Percentiles rank a stretch among this genome's conserved stretches.
Evolutionary conservation across 805 yeast species (phyloP).

Genomic region (Kuraishia capsulata): DNA sequence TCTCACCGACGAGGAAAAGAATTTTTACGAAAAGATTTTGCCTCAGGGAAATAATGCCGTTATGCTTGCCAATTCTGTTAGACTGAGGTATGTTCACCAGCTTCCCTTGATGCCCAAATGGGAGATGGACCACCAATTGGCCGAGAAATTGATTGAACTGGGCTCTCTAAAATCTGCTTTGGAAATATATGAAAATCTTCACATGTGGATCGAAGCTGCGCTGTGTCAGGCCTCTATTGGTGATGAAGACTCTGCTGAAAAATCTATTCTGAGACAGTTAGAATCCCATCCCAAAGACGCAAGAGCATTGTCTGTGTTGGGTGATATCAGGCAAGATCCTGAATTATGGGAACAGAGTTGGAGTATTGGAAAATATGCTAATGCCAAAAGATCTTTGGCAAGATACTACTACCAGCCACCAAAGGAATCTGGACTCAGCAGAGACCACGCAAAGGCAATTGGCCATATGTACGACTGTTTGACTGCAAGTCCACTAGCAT

Average conservation of each 20-base stretch:
- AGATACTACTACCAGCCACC: constrained; percentile 66
- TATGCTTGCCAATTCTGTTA: constrained; percentile 33
- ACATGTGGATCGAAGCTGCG: constrained; percentile 75
- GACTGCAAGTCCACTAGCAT: constrained; percentile 60
- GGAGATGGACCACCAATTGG: constrained; percentile 73
- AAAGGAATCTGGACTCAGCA: constrained; percentile 34
- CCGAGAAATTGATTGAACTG: constrained; percentile 77
- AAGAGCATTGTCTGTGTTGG: constrained; percentile 73
- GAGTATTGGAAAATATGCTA: constrained; percentile 73
- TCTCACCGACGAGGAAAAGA: constrained; percentile 20
- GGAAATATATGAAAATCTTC: constrained; percentile 76
- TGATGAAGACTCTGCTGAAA: constrained; percentile 56
- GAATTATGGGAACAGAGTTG: constrained; percentile 76
- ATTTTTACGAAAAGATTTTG: constrained; percentile 5
- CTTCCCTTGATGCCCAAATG: constrained; percentile 77
- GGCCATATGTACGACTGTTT: constrained; percentile 69
- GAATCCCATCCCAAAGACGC: constrained; percentile 62
- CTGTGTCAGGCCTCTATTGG: constrained; percentile 85
- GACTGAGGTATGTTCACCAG: constrained; percentile 64
- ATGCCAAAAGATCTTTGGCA: constrained; percentile 80
- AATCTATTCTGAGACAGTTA: constrained; percentile 46
- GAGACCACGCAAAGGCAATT: constrained; percentile 46
- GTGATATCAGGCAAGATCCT: constrained; percentile 78
- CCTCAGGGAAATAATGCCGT: constrained; percentile 16
- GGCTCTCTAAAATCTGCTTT: constrained; percentile 84